phyloP scores from a whole-genome alignment of 2,329 filamentous ascomycete species.

The Aspergillus pseudotamarii region DNA sequence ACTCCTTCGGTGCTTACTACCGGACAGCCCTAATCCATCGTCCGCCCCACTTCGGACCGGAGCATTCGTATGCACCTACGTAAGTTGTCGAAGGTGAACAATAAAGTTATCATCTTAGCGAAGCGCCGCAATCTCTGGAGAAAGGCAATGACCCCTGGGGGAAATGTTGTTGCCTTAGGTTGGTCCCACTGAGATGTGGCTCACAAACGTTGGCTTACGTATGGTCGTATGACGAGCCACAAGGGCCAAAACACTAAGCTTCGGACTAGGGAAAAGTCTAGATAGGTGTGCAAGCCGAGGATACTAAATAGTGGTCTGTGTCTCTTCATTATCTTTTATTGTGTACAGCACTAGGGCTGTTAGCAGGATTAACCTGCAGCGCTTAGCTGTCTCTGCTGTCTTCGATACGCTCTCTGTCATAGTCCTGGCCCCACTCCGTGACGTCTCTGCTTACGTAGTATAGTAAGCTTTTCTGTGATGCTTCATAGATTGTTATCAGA shows the following conservation, averaged over 20 bases:
- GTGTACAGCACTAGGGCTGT: neutral
- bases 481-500: slow-evolving; percentile 8
- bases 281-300: slow-evolving; percentile 1
- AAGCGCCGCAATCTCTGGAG: slow-evolving; percentile 8
- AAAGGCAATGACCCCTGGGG: slow-evolving; percentile 2
- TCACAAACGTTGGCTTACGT: slow-evolving; percentile 10
- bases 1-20: slow-evolving; percentile 2
- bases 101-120: slow-evolving; percentile 11
- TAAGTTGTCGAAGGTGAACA: slow-evolving; percentile 16
- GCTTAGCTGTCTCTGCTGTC: neutral
- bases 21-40: neutral
- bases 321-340: neutral
- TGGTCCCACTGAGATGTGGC: slow-evolving; percentile 6
- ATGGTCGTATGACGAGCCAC: slow-evolving; percentile 9
- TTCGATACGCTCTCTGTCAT: slow-evolving; percentile 12
- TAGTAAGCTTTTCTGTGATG: neutral
- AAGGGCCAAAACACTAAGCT: slow-evolving; percentile 4
- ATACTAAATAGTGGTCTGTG: neutral
- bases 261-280: slow-evolving; percentile 3
- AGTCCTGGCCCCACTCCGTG: slow-evolving; percentile 22
- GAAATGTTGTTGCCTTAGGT: slow-evolving; percentile 11
- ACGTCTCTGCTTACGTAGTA: slow-evolving; percentile 27
- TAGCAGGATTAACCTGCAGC: slow-evolving; percentile 1
- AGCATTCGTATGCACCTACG: slow-evolving; percentile 29
- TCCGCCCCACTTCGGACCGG: slow-evolving; percentile 15